Base-by-base conservation (phyloP, 805 yeast genomes). In the Saturnispora bothae region DNA sequence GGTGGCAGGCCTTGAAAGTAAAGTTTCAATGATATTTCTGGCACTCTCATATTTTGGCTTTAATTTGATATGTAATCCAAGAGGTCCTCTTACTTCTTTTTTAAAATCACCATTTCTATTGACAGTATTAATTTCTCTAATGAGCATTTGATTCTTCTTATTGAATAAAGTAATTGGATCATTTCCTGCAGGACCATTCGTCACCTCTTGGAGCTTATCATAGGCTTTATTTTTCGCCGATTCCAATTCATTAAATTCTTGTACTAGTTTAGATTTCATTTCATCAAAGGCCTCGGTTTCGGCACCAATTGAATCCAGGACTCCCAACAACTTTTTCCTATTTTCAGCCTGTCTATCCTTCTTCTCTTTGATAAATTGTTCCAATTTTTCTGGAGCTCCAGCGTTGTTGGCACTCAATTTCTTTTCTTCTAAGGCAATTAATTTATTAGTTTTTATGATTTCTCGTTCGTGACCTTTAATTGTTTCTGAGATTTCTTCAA, bases 41-140 rank as follows among this genome's bases (percentile, higher is more conserved):
- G 85, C 88, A 21, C 61, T 53, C 16, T 65, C 58, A 48, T 58
- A 72, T 7, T 68, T 76, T 1, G 60, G 53, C 49, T 74, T 80
- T 12, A 89, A 61, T 4, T 70, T 63, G 3, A 85, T 63, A 42
- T 61, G 60, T 3, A 65, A 46, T 1, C 95, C 96, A 2, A 89
- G 45, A 0, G 98, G 98, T 0, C 97, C 97, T 14, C 79, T 56
- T 0, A 95, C 94, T 26, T 50, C 51, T 2, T 55, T 48, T 14
- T 65, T 66, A 65, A 71, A 77, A 13, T 56, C 48, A 5, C 42
- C 37, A 7, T 13, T 27, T 5, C 16, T 17, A n/a, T 25, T 37
- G 26, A 31, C 13, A 0, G 46, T 33, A 12, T 57, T 45, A 5
- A 78, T 68, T 4, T 61, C 70, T 3, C 51, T 45, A 18, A 77